Evolutionary conservation across 305 asterid species (phyloP), one percentile per base, ranked within the genome.

Genomic region (Galium porrigens): DNA sequence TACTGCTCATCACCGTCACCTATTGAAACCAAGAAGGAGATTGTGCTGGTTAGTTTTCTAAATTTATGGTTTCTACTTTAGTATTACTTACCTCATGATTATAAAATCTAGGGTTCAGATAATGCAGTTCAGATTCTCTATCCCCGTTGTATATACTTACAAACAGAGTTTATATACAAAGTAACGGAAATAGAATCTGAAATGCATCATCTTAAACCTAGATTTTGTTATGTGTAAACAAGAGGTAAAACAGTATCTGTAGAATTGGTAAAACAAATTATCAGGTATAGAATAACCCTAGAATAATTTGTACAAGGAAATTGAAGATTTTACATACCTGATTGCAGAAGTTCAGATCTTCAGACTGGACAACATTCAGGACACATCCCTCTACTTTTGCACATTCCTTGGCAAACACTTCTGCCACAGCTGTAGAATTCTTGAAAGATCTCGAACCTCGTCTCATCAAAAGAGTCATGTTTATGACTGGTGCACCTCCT

Each of bases 381-480:
- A 42, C 36, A 66, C 82, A 78, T 37, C 82, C 77, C 18, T 74
- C 77, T 1, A 65, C 65, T 17, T 3, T 20, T 27, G 63, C 63
- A 61, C 79, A 78, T 52, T 61, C 79, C 60, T 59, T 67, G 8
- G 71, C 63, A 46, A 74, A 74, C 37, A 74, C 49, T 7, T 65
- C 73, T 37, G 62, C 64, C 42, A 83, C 88, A 10, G 68, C 71
- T 1, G 84, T 74, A n/a, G 82, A 63, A 67, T 83, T 79, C 83
- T 78, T 83, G 70, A 77, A 85, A 30, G 86, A 71, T 20, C 92
- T 72, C 0, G 82, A 56, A 14, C 88, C 86, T 53, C 68, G 67
- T 72, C 92, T 83, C 85, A 81, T 68, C 12, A 85, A 61, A 72
- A 83, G 65, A 0, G 88, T 85, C 74, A 85, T 71, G 65, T 80